These are phyloP conservation scores for Psilocybe tampanensis DNA, from an alignment of 768 basidiomycete species.

Conservation along the genomic window DNA sequence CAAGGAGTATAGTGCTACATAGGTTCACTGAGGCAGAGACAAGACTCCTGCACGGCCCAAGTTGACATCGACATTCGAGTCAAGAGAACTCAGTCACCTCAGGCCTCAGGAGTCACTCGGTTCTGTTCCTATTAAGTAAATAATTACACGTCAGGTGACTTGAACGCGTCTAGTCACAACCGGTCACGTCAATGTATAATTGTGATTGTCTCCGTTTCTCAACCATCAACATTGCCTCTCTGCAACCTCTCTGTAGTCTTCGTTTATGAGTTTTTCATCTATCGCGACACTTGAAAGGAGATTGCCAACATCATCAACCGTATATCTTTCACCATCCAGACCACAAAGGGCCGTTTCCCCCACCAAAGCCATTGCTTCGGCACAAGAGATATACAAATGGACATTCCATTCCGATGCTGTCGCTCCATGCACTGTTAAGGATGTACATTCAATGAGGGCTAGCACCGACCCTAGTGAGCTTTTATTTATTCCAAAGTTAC, in stretches of 20 bases:
- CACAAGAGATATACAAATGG: conserved; percentile 51
- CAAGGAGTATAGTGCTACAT: too few relatives aligned
- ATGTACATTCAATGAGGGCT: conserved; percentile 50
- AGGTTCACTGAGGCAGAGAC: too few relatives aligned
- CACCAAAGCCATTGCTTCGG: conserved; percentile 3
- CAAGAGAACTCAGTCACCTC: too few relatives aligned
- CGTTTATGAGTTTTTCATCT: conserved; percentile 28
- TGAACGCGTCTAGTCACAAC: background rate
- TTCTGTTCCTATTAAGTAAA: too few relatives aligned
- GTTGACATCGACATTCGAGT: too few relatives aligned
- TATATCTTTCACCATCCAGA: conserved; percentile 25
- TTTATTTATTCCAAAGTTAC: background rate
- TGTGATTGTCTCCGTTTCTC: background rate
- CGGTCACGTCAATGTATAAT: background rate
- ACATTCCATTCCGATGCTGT: conserved; percentile 56
- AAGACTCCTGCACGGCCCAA: too few relatives aligned
- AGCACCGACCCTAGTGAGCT: conserved; percentile 33
- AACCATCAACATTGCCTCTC: background rate
- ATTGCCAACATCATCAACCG: background rate
- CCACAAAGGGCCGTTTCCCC: conserved; percentile 9
- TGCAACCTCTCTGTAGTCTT: too few relatives aligned
- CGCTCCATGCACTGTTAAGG: conserved; percentile 56
- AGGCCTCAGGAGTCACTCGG: too few relatives aligned
- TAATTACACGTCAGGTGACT: background rate
- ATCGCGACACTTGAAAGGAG: conserved; percentile 12